Evolutionary conservation across 768 basidiomycete species (phyloP).

Genomic region (Suillus spraguei): DNA sequence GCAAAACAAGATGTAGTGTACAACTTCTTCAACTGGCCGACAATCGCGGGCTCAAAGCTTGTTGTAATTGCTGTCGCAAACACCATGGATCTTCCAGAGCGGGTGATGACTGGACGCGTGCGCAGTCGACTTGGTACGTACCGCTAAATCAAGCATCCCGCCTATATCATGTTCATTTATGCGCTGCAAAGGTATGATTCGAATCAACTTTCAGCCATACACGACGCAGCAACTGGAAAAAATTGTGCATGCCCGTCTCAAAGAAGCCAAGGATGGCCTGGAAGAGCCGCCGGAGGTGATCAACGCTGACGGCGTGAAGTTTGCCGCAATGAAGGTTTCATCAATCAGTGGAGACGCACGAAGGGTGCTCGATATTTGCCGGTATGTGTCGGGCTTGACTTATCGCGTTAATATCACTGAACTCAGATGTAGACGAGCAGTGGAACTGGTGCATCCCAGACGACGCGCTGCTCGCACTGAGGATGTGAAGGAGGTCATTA

Average conservation of each 20-base stretch:
- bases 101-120: slow-evolving; percentile 90
- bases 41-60: slow-evolving; percentile 81
- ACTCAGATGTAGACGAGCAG: slow-evolving; percentile 61
- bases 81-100: slow-evolving; percentile 96
- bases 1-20: slow-evolving; percentile 98
- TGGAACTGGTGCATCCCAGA: slow-evolving; percentile 69
- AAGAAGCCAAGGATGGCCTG: slow-evolving; percentile 55
- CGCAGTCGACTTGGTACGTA: slow-evolving; percentile 83
- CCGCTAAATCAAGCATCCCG: not conserved
- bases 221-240: slow-evolving; percentile 73
- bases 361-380: slow-evolving; percentile 89
- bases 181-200: slow-evolving; percentile 67
- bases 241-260: slow-evolving; percentile 85
- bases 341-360: slow-evolving; percentile 92
- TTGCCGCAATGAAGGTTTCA: slow-evolving; percentile 80
- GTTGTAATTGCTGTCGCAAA: slow-evolving; percentile 98
- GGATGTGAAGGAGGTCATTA: slow-evolving; percentile 80
- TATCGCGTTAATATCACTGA: slow-evolving; percentile 3
- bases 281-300: slow-evolving; percentile 56
- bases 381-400: slow-evolving; percentile 46
- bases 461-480: slow-evolving; percentile 58
- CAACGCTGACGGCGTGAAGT: slow-evolving; percentile 72
- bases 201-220: slow-evolving; percentile 94
- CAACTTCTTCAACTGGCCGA: slow-evolving; percentile 99
- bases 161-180: not conserved